Base-by-base conservation (phyloP, 2,329 filamentous ascomycete genomes). In the Exserohilum turcica region DNA sequence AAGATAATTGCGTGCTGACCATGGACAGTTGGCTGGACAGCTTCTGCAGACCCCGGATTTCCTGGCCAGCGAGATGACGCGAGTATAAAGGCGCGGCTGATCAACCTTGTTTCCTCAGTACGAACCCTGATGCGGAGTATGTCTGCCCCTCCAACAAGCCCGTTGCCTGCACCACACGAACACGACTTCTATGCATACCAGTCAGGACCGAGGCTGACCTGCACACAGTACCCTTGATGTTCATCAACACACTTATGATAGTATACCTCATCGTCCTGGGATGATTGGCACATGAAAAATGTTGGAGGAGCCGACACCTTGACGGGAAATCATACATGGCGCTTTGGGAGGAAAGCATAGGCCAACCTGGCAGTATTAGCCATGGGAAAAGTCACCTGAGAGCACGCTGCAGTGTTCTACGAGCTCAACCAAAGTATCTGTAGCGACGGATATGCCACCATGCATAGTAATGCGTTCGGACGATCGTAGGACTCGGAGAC, bases 41-140 rank as follows among this genome's bases (percentile, higher is more conserved):
- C 79, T 38, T 77, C 77, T 45, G 79, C 82, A 44, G 91, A 96
- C 64, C 88, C 90, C 1, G 86, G 87, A 35, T 96, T 96, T 74
- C 91, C 92, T 65, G 79, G 86, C 61, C 82, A 68, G 68, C 80
- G 82, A 62, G 84, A 90, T 64, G 89, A 90, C 64, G 83, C 86
- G 60, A 92, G 90, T 76, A 82, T 96, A 67, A 93, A 94, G 76
- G 88, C 88, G 45, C 94, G 94, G 75, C 82, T 92, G 36, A 88
- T 97, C 67, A 92, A 96, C 74, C 78, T 97, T 68, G 94, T 97
- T 63, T 90, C 90, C 31, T 94, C 90, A 68, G 88, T 97, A 64
- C 83, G 93, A 75, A 96, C 91, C 52, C 80, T 97, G 48, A 96
- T 96, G 91, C 85, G 93, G 79, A 92, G 92, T 97, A 83, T 54